A percentile compares a stretch with the other conserved stretches of the same genome.
phyloP scores from a whole-genome alignment of 2,329 filamentous ascomycete species.

The Zymoseptoria ardabiliae region DNA sequence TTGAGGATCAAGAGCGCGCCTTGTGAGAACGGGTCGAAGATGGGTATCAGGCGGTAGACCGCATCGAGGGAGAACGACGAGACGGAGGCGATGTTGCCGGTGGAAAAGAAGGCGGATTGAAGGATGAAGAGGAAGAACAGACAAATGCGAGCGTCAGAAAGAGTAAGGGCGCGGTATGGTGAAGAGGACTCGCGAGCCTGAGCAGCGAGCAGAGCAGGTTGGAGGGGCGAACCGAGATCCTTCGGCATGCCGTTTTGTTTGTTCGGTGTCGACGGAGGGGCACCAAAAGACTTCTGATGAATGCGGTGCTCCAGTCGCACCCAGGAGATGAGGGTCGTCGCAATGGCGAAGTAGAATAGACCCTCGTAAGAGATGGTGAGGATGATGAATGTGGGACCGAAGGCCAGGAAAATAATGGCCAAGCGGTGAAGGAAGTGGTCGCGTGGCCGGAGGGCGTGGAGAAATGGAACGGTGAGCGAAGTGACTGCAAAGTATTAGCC shows the following conservation, averaged over 20 bases:
- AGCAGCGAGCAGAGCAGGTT: conserved; percentile 31
- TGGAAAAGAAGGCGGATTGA: conserved; percentile 94
- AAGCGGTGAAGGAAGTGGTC: conserved; percentile 85
- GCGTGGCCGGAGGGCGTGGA: conserved; percentile 74
- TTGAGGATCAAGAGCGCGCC: conserved; percentile 81
- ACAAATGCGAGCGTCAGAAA: conserved; percentile 80
- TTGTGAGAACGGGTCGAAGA: conserved; percentile 92
- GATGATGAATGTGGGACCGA: conserved; percentile 88
- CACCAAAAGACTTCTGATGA: conserved; percentile 34
- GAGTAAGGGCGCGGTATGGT: conserved; percentile 59
- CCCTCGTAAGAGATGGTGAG: conserved; percentile 96
- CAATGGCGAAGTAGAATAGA: conserved; percentile 89
- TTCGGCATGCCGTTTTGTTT: conserved; percentile 20
- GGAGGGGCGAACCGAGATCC: conserved; percentile 26
- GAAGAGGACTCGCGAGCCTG: conserved; percentile 26
- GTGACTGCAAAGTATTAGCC: conserved; percentile 43
- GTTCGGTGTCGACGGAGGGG: conserved; percentile 6
- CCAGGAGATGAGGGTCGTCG: conserved; percentile 75
- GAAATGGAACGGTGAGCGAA: conserved; percentile 71
- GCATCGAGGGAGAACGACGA: conserved; percentile 91
- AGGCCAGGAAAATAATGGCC: conserved; percentile 82
- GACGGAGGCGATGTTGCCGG: conserved; percentile 88
- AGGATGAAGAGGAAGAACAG: conserved; percentile 94
- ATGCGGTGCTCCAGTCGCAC: conserved; percentile 82
- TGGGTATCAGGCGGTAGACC: conserved; percentile 75